Evolutionary conservation across 2,329 filamentous ascomycete species (phyloP), one percentile per base, ranked within the genome.

Genomic region (Paraconiothyrium sp.): DNA sequence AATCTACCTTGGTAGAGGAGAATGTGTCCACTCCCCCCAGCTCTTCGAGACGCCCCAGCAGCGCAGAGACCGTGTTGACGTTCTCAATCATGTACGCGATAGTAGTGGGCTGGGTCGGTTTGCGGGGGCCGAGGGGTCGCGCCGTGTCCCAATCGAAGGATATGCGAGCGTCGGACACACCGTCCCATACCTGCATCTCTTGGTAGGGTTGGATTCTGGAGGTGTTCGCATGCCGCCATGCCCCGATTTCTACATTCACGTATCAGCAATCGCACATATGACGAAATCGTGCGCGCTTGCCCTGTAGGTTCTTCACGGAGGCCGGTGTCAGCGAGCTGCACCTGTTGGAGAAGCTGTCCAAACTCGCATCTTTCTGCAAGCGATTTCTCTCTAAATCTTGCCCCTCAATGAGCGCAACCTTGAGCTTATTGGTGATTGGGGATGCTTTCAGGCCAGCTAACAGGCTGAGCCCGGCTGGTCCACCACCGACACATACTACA

Each of bases 21-120:
- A 94, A 90, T 10, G 95, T 81, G 4, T 89, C 86, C 16, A 94
- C 85, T 6, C 77, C 81, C 2, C 89, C 88, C 1, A 96, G 82
- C 67, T 91, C 86, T 10, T 90, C 84, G 39, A 97, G 84, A 14
- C 91, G 87, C 58, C 85, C 85, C 54, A 97, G 80, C 8, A 99
- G 84, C 0, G 89, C 93, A 0, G 90, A 90, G 2, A 92, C 93
- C 37, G 97, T 84, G 76, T 99, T 98, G 35, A 90, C 79, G 78
- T 98, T 99, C 83, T 99, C 96, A 46, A 90, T 92, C 94, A 99
- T 99, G 76, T 95, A 97, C 10, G 95, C 95, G 68, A 99, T 93
- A 1, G 89, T 91, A 63, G 84, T 82, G 9, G 76, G 75, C 57
- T 76, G 72, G 9, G 67, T 79, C 62, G 67, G 86, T 30, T 74